A percentile compares a stretch with the other conserved stretches of the same genome.
These are phyloP conservation scores for Pythium sp. DNA, from an alignment of 352 stramenopile species.

Conservation along the genomic window DNA sequence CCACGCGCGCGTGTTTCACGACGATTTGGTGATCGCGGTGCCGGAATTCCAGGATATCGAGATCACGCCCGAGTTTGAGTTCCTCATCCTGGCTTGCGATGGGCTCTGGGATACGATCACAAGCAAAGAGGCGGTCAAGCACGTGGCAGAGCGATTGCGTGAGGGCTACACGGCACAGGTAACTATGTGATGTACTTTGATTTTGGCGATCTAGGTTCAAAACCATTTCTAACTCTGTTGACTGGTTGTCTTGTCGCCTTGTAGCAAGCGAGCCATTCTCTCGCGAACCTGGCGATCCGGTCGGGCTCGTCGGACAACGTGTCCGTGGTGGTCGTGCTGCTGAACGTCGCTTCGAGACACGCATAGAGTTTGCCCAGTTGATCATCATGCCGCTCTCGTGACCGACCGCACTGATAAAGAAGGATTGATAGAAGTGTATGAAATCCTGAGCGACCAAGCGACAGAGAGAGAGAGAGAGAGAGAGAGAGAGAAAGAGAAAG, in stretches of 20 bases:
- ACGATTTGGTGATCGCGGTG: constrained; percentile 83
- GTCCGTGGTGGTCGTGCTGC: constrained; percentile 81
- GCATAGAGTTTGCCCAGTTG: constrained; percentile 11
- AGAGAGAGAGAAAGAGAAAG: neutral
- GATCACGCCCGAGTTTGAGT: constrained; percentile 88
- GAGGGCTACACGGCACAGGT: constrained; percentile 72
- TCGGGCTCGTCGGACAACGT: constrained; percentile 88
- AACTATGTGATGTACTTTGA: constrained; percentile 2
- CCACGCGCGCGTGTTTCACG: constrained; percentile 73
- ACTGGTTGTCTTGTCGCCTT: neutral
- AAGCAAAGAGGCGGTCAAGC: constrained; percentile 89
- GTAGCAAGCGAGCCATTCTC: constrained; percentile 75
- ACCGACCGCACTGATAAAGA: neutral
- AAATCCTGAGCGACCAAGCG: neutral
- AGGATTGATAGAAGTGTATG: constrained; percentile 1
- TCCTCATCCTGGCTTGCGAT: constrained; percentile 91
- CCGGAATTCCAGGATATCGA: constrained; percentile 89
- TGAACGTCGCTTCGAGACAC: constrained; percentile 42
- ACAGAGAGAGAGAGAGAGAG: neutral
- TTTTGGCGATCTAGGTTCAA: neutral
- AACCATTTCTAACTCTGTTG: neutral
- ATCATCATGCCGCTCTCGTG: neutral
- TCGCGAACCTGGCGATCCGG: constrained; percentile 84
- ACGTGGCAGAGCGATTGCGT: constrained; percentile 66
- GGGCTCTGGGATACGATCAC: constrained; percentile 92